Base-by-base conservation (phyloP, 2,329 filamentous ascomycete species). In the Trichoderma simmonsii region DNA sequence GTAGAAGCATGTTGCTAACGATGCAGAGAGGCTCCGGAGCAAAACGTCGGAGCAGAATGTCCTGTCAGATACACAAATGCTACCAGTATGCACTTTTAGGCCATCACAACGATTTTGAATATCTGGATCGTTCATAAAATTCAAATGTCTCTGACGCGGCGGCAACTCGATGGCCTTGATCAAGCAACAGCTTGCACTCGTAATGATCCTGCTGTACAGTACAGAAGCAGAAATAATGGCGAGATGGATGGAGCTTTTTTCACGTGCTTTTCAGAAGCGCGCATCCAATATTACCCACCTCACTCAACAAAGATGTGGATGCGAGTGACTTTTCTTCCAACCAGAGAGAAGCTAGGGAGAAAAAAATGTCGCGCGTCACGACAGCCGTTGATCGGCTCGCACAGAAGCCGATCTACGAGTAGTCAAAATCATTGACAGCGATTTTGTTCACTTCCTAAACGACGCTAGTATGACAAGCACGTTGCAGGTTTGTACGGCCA, bases 291-390 rank as follows among this genome's bases (percentile, higher is more conserved):
- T 26, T 59, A 67, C 64, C 64, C 64, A 67, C 64, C n/a, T 67
- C 51, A 67, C 26, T 39, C 24, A 2, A 36, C 64, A 57, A 36
- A 28, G 48, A 30, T 67, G 64, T 67, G 64, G 64, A 39, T 67
- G 51, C 64, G 64, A 67, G 51, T n/a, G 21, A 32, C 34, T 43
- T 68, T 60, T 68, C n/a, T 21, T 68, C 65, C 26, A 24, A 14
- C n/a, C 54, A 62, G 34, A n/a, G 34, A 48, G 57, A 70, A 39
- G 36, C 67, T 39, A 62, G 48, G 57, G 57, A 18, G 39, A 14
- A 36, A 9, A 54, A 62, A 62, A 70, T 62, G 67, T 70, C 67
- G 67, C 66, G 66, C 67, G 56, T 70, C 67, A 70, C 39, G 39
- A 51, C 57, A 61, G 26, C 66, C 56, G 43, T 48, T 48, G 43